Conservation (phyloP, 2,329 filamentous ascomycete species). For the Spiromastix sp. region DNA sequence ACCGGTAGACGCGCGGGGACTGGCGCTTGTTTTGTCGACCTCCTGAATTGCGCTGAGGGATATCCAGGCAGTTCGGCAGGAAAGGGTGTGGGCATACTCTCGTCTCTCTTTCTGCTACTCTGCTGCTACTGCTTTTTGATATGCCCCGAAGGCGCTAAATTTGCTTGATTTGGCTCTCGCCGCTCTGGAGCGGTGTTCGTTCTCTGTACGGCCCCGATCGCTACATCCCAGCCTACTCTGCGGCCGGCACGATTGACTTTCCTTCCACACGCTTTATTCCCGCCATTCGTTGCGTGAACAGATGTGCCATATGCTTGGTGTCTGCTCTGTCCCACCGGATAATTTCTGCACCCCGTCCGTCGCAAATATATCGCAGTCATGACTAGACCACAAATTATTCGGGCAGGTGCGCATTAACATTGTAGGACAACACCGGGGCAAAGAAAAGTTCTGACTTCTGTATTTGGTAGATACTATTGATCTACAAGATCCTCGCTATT, state of each 20-base stretch:
- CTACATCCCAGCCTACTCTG: background rate
- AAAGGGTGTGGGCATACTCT: too few species aligned
- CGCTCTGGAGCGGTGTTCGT: conserved; percentile 11
- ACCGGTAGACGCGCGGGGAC: background rate
- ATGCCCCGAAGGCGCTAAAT: conserved; percentile 9
- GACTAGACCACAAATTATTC: conserved; percentile 35
- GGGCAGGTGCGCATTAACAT: conserved; percentile 29
- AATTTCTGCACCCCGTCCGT: too few species aligned
- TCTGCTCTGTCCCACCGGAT: too few species aligned
- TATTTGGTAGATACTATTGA: conserved; percentile 89
- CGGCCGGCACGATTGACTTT: conserved; percentile 1
- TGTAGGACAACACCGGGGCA: too few species aligned
- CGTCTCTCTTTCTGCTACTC: too few species aligned
- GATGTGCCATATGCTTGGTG: too few species aligned
- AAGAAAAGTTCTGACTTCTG: too few species aligned
- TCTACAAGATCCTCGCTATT: conserved; percentile 72
- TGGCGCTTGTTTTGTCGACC: background rate
- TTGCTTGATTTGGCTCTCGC: conserved; percentile 12
- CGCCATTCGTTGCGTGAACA: conserved; percentile 9
- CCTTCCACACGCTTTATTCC: conserved; percentile 11
- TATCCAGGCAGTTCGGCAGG: too few species aligned
- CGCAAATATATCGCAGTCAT: conserved; percentile 23
- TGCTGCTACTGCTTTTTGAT: too few species aligned
- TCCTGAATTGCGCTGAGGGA: too few species aligned
- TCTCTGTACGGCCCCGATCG: too few species aligned